Evolutionary conservation across 2,329 filamentous ascomycete species (phyloP).

Genomic region (Sordariomycetes sp.): DNA sequence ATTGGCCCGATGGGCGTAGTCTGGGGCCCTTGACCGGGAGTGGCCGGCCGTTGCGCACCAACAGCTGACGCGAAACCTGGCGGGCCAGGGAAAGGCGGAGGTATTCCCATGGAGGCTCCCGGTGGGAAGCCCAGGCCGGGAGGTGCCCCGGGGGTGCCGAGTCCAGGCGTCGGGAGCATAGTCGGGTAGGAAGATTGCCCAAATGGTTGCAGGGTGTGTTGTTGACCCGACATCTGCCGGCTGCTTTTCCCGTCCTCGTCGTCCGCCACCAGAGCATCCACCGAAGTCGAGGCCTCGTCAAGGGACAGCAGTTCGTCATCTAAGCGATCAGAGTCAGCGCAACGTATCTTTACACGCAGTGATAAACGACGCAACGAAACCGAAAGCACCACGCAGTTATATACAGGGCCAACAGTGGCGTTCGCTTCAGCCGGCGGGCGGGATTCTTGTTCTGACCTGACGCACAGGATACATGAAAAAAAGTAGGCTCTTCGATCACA

Average conservation of each 20-base stretch:
- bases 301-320: slow-evolving; percentile 53
- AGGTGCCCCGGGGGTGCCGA: slow-evolving; percentile 17
- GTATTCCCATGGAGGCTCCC: not conserved
- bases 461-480: slow-evolving; percentile 7
- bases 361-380: not conserved
- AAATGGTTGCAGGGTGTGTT: not conserved
- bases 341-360: slow-evolving; percentile 5
- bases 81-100: not conserved
- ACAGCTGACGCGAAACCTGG: not conserved
- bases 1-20: not conserved
- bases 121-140: slow-evolving; percentile 5
- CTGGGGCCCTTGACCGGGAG: not conserved
- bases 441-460: not conserved
- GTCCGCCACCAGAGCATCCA: slow-evolving; percentile 61
- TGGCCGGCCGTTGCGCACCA: not conserved
- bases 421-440: not conserved
- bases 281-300: slow-evolving; percentile 50
- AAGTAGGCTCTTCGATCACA: slow-evolving; percentile 2
- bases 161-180: not conserved
- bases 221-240: slow-evolving; percentile 4
- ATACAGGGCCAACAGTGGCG: not conserved
- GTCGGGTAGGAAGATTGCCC: not conserved
- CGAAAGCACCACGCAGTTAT: slow-evolving; percentile 7
- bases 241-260: slow-evolving; percentile 18
- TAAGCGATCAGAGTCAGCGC: slow-evolving; percentile 33